Evolutionary conservation across 2,329 filamentous ascomycete genomes (phyloP), one percentile per base, ranked within the genome.

Genomic region (Scytalidium lignicola): DNA sequence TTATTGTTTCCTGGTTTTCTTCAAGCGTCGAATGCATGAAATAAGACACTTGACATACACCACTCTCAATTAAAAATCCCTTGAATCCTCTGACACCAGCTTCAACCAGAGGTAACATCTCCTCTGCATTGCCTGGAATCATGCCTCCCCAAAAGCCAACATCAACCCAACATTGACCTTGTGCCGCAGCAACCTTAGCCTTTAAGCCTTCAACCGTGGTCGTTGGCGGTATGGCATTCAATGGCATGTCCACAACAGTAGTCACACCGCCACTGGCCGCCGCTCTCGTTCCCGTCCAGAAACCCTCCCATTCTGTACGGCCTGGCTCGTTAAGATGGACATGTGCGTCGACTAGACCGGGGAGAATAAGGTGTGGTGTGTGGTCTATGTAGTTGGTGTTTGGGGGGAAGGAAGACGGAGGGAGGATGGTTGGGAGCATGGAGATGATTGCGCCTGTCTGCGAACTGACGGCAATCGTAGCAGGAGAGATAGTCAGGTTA

Each of bases 121-220:
- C 83, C 10, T 79, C 68, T 2, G 84, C 80, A 64, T 99, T 99
- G 1, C 92, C 93, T 3, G 93, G 93, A 43, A 99, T 83, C 37
- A 97, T 83, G 26, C 93, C 93, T 21, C 93, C 93, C 65, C 97
- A 97, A 69, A 99, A 97, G 23, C 90, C 93, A n/a, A 97, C 91
- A 61, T 97, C 93, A 21, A 97, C 90, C 92, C 92, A 99, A 70
- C 92, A 96, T 70, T 97, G 86, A 28, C 88, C 90, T 53, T 80
- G 70, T 39, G 90, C 90, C 20, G 93, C 93, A 22, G 80, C 79
- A 43, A 96, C 75, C 75, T 99, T 99, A 72, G 90, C 87, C 53
- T 86, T 76, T 58, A 99, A 79, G 6, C 87, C 89, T 17, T 76
- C 74, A 2, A 97, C 77, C 0, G 92, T 97, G 9, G 92, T 97